Base-by-base conservation (phyloP, 768 basidiomycete species). In the Guyanaporus albipodus region DNA sequence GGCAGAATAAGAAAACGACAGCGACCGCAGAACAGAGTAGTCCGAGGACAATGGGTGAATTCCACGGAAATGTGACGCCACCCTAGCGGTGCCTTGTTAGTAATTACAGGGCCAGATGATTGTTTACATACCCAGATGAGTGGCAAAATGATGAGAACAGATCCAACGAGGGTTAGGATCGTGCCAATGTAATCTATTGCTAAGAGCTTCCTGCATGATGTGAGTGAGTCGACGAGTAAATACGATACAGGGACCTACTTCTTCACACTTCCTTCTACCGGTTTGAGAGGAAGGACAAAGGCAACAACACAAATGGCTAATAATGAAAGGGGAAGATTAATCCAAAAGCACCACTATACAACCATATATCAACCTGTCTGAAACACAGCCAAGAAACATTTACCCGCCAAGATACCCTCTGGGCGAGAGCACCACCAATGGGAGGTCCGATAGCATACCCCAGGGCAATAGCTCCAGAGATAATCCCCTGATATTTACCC, bases 1-100 rank as follows among this genome's bases (percentile, higher is more conserved):
- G 45, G 40, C 85, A 75, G 63, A 89, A 90, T 2, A 85, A 36
- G 0, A 54, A 66, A 6, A 80, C 65, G 12, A 82, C 73, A 0
- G 77, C 38, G 15, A 82, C 45, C 15, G 15, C 31, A 12, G 17
- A 12, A n/a, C 12, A 32, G 15, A 32, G 1, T 7, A n/a, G 15
- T n/a, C 17, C 31, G 31, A 32, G 12, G 17, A 32, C 15, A n/a
- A n/a, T 17, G 17, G 14, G 8, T 8, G 31, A 32, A 15, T 6
- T 32, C 31, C 31, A 32, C 15, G 31, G 31, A n/a, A 32, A 32
- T 3, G 31, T 17, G 2, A 32, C 31, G 17, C 31, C 31, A 32
- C 31, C 31, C 31, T 32, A 8, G 7, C 12, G 17, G 15, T 32
- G n/a, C 8, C 8, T 8, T n/a, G 15, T 32, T n/a, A 32, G 12